These are phyloP conservation scores for Mortierella sp. DNA, from an alignment of 371 early-diverging fungal species.

Conservation along the genomic window DNA sequence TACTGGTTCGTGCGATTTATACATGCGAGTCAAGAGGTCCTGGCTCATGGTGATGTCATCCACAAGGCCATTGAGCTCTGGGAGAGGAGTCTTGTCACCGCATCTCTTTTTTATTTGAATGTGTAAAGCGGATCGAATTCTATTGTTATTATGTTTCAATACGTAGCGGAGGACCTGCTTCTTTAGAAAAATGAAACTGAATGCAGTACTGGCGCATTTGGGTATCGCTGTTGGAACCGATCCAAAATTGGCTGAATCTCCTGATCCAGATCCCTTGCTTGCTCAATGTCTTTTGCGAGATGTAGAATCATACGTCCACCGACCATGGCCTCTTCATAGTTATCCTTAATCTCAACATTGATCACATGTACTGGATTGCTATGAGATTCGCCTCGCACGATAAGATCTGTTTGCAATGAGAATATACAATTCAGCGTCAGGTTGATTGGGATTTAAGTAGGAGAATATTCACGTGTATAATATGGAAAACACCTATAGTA, in stretches of 20 bases:
- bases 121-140: too few relatives aligned
- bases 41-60: conserved; percentile 35
- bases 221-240: conserved; percentile 71
- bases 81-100: conserved; percentile 54
- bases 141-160: background rate
- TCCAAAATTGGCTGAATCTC: conserved; percentile 89
- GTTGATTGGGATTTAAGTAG: background rate
- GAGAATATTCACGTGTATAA: background rate
- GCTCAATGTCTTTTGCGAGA: conserved; percentile 78
- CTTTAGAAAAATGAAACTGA: conserved; percentile 45
- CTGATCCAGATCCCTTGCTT: conserved; percentile 79
- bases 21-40: conserved; percentile 58
- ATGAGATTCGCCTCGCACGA: conserved; percentile 73
- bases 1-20: conserved; percentile 76
- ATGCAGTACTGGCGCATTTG: conserved; percentile 60
- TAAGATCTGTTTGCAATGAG: conserved; percentile 66
- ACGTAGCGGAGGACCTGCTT: background rate
- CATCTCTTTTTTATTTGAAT: background rate
- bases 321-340: conserved; percentile 88
- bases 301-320: conserved; percentile 90
- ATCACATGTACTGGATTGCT: conserved; percentile 92
- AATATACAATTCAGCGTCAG: background rate
- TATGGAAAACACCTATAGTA: background rate
- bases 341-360: conserved; percentile 97
- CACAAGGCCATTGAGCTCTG: conserved; percentile 65